A percentile compares a stretch with the other conserved stretches of the same genome.
Evolutionary conservation across 1,284 basidiomycete genomes (phyloP).

Genomic region (Sparassis latifolia): DNA sequence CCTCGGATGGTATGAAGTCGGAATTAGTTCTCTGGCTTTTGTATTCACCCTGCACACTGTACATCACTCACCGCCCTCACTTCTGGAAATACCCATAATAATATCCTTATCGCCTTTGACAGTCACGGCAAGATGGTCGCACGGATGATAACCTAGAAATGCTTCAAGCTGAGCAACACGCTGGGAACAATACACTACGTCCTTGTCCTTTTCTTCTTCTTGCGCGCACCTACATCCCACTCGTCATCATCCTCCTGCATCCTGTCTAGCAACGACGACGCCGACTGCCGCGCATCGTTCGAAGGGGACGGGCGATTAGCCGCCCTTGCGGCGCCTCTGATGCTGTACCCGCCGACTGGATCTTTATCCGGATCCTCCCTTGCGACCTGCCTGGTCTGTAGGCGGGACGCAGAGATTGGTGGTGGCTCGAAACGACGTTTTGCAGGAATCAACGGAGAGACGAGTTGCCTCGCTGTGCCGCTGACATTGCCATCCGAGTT

Average conservation of each 20-base stretch:
- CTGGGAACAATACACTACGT: constrained; percentile 1
- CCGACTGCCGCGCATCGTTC: constrained; percentile 4
- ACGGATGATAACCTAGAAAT: background rate
- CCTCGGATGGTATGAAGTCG: too few species aligned
- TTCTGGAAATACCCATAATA: too few species aligned
- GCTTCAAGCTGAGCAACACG: background rate
- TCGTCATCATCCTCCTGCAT: constrained; percentile 22
- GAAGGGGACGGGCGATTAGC: constrained; percentile 5
- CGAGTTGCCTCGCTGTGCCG: constrained; percentile 1
- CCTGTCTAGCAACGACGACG: constrained; percentile 37
- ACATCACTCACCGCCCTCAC: too few species aligned
- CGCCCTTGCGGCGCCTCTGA: constrained; percentile 48
- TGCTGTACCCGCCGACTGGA: constrained; percentile 38
- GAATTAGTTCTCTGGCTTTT: too few species aligned
- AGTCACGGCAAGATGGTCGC: too few species aligned
- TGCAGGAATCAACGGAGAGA: constrained; percentile 8
- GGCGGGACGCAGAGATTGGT: background rate
- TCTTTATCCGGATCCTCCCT: constrained; percentile 26
- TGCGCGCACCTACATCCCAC: constrained; percentile 7
- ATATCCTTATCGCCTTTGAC: too few species aligned
- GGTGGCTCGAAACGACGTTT: constrained; percentile 17
- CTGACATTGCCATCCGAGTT: background rate
- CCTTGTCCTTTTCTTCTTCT: constrained; percentile 15
- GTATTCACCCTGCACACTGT: too few species aligned
- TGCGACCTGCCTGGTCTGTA: constrained; percentile 2